A percentile compares a stretch with the other conserved stretches of the same genome.
Conservation (phyloP, 2,329 filamentous ascomycete genomes). For the Cryphonectria radicalis region DNA sequence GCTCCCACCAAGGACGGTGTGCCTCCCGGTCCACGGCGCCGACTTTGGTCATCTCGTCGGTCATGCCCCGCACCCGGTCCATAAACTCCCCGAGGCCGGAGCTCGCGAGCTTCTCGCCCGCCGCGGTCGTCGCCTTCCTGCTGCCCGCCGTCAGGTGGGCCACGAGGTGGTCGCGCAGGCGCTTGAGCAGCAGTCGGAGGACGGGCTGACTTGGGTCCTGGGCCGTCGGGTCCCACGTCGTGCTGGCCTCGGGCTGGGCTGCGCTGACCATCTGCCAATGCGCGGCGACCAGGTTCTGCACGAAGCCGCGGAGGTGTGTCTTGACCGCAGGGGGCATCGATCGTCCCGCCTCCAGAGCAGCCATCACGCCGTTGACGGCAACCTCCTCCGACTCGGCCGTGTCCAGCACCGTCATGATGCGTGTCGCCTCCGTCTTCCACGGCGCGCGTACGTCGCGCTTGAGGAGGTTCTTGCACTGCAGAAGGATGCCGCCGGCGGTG, state of each 20-base stretch:
- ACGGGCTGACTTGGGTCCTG: constrained; percentile 58
- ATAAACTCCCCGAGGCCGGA: constrained; percentile 77
- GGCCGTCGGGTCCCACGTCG: constrained; percentile 24
- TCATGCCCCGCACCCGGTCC: constrained; percentile 68
- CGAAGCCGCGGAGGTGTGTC: constrained; percentile 60
- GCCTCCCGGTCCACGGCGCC: constrained; percentile 69
- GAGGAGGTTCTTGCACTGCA: constrained; percentile 82
- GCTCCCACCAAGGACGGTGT: constrained; percentile 73
- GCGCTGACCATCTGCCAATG: constrained; percentile 43
- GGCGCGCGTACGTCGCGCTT: constrained; percentile 78
- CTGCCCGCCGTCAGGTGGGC: constrained; percentile 67
- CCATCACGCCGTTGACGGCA: constrained; percentile 64
- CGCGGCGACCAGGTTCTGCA: constrained; percentile 59
- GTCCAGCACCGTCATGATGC: constrained; percentile 73
- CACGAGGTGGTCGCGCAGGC: constrained; percentile 69
- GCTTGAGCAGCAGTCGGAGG: constrained; percentile 68
- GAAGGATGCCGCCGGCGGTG: constrained; percentile 72
- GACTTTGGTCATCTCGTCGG: constrained; percentile 68
- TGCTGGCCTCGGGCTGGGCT: constrained; percentile 23
- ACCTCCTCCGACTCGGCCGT: constrained; percentile 55
- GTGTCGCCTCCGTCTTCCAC: constrained; percentile 75
- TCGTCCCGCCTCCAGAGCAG: constrained; percentile 63
- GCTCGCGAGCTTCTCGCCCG: constrained; percentile 70
- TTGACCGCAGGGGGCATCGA: constrained; percentile 69
- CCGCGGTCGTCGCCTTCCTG: constrained; percentile 68